Evolutionary conservation across 1,284 basidiomycete genomes (phyloP).

Genomic region (Athelia sp.): DNA sequence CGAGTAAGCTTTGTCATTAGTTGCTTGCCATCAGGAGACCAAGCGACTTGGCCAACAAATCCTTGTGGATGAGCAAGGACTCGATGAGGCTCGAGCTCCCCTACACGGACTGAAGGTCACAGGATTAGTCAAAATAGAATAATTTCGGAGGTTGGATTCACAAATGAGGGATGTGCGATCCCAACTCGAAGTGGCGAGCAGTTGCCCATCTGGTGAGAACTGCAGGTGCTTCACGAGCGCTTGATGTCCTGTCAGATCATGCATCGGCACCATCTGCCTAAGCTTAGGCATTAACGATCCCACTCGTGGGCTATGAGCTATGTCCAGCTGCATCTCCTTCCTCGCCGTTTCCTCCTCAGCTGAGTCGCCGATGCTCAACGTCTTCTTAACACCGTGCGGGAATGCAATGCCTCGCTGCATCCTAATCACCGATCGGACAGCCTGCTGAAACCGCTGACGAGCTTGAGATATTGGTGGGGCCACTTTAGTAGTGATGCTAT

Average conservation of each 20-base stretch:
- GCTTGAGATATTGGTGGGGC: too few relatives aligned
- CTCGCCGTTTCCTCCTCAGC: conserved; percentile 21
- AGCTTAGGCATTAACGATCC: conserved; percentile 54
- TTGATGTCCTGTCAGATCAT: conserved; percentile 59
- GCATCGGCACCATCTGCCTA: conserved; percentile 47
- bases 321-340: conserved; percentile 22
- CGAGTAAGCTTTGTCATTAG: conserved; percentile 64
- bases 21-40: conserved; percentile 64
- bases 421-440: too few relatives aligned
- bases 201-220: conserved; percentile 69
- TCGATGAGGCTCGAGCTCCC: too few relatives aligned
- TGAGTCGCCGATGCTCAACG: too few relatives aligned
- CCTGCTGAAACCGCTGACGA: too few relatives aligned
- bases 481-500: too few relatives aligned
- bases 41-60: conserved; percentile 78
- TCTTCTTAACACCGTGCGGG: too few relatives aligned
- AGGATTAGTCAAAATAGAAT: too few relatives aligned
- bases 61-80: conserved; percentile 68
- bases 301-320: conserved; percentile 43
- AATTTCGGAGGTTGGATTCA: too few relatives aligned
- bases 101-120: too few relatives aligned
- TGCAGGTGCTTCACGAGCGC: conserved; percentile 66
- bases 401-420: too few relatives aligned
- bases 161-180: conserved; percentile 65
- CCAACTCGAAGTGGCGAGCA: conserved; percentile 73